Evolutionary conservation across 768 basidiomycete species (phyloP).

Genomic region (Amanita phalloides): DNA sequence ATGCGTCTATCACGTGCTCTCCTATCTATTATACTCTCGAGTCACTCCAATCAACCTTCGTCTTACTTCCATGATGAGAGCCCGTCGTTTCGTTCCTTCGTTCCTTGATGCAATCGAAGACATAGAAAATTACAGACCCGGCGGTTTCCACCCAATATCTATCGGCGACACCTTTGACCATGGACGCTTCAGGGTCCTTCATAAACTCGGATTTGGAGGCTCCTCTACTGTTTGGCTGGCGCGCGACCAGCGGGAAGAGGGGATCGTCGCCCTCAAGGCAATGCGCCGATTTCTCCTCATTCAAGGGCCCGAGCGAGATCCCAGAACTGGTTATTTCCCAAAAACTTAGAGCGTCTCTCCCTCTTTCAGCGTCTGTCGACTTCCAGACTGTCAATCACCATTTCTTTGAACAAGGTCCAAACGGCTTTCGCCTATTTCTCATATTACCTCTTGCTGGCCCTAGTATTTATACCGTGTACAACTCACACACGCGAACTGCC

Average conservation of each 20-base stretch:
- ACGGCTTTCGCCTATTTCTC: slow-evolving; percentile 40
- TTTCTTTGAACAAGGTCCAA: slow-evolving; percentile 35
- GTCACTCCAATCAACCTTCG: no score
- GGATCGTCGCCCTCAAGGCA: slow-evolving; percentile 14
- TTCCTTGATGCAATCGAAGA: slow-evolving; percentile 24
- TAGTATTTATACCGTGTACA: slow-evolving; percentile 12
- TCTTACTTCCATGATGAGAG: no score
- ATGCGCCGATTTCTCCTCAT: background rate
- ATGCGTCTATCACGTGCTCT: no score
- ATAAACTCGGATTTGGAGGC: slow-evolving; percentile 37
- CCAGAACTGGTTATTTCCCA: slow-evolving; percentile 10
- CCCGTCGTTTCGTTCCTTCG: slow-evolving; percentile 11
- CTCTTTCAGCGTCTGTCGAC: slow-evolving; percentile 14
- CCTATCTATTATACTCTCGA: no score
- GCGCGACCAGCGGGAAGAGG: slow-evolving; percentile 12
- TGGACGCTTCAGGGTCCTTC: slow-evolving; percentile 33
- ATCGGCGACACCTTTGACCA: slow-evolving; percentile 37
- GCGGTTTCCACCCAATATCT: slow-evolving; percentile 40
- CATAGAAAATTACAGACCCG: slow-evolving; percentile 36
- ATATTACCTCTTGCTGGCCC: slow-evolving; percentile 35
- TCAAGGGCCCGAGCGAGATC: background rate
- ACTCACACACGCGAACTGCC: slow-evolving; percentile 18
- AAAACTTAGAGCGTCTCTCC: slow-evolving; percentile 19
- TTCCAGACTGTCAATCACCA: slow-evolving; percentile 27
- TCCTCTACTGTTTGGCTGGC: slow-evolving; percentile 31